phyloP scores from a whole-genome alignment of 2,329 filamentous ascomycete genomes.

The Gliomastix tumulicola region DNA sequence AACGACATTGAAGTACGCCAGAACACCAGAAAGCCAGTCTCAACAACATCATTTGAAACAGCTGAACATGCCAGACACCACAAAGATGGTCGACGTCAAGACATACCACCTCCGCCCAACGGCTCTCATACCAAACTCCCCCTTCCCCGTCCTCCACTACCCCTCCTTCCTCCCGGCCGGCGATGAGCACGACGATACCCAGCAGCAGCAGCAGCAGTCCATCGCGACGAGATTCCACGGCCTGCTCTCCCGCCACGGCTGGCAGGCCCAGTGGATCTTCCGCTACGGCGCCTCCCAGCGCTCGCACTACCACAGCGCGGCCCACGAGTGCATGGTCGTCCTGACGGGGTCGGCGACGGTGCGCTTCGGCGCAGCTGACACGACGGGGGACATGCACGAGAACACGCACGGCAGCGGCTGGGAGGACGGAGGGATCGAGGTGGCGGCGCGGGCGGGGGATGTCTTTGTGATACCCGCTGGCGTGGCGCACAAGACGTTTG shows the following conservation, averaged over 20 bases:
- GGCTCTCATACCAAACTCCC: slow-evolving; percentile 37
- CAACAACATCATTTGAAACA: no score
- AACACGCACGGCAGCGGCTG: slow-evolving; percentile 23
- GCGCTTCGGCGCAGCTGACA: slow-evolving; percentile 44
- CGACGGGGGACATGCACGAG: slow-evolving; percentile 21
- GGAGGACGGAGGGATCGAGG: slow-evolving; percentile 37
- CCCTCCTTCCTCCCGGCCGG: slow-evolving; percentile 25
- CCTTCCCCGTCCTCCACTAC: slow-evolving; percentile 42
- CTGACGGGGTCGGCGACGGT: slow-evolving; percentile 40
- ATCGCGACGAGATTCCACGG: neutral
- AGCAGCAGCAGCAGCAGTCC: no score
- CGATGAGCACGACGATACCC: slow-evolving; percentile 24
- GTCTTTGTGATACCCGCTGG: slow-evolving; percentile 52
- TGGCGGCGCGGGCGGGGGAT: slow-evolving; percentile 39
- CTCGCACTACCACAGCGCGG: slow-evolving; percentile 46
- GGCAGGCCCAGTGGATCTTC: slow-evolving; percentile 45
- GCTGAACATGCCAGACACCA: no score
- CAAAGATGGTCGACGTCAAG: neutral
- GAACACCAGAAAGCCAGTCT: no score
- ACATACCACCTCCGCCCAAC: slow-evolving; percentile 33
- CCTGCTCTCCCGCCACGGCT: slow-evolving; percentile 35
- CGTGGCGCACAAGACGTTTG: slow-evolving; percentile 41
- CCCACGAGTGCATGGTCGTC: slow-evolving; percentile 48
- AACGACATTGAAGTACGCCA: no score
- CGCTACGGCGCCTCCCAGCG: slow-evolving; percentile 43